phyloP scores from a whole-genome alignment of 2,329 filamentous ascomycete species.

The Akanthomyces uredinophilus region DNA sequence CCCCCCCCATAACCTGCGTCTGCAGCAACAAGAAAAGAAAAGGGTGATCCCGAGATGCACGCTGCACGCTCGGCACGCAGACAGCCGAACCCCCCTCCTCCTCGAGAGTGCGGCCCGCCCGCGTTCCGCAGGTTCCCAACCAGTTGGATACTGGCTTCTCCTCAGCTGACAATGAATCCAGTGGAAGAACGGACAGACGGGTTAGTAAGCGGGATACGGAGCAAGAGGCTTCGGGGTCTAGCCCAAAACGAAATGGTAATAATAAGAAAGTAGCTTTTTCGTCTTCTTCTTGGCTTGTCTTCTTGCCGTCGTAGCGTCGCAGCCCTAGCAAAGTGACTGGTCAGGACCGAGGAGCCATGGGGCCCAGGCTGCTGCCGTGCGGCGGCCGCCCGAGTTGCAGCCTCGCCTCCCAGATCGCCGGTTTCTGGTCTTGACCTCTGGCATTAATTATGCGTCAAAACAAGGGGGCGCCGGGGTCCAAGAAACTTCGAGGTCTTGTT shows the following conservation, averaged over 20 bases:
- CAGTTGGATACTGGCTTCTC: not conserved
- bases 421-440: not conserved
- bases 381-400: constrained; percentile 3
- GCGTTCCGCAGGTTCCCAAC: no score
- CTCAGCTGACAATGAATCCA: not conserved
- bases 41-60: not conserved
- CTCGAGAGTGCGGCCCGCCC: no score
- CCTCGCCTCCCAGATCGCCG: not conserved
- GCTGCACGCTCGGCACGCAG: not conserved
- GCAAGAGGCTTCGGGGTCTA: not conserved
- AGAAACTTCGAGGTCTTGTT: not conserved
- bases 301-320: not conserved
- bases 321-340: not conserved
- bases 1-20: no score
- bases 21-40: not conserved
- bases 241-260: not conserved
- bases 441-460: not conserved
- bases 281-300: not conserved
- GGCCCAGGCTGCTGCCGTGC: not conserved
- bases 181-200: not conserved
- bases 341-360: not conserved
- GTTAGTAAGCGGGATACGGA: not conserved
- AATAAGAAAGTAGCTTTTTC: not conserved
- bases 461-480: not conserved
- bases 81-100: not conserved